Conservation (phyloP, 2,329 filamentous ascomycete species). For the Ilyonectria destructans region DNA sequence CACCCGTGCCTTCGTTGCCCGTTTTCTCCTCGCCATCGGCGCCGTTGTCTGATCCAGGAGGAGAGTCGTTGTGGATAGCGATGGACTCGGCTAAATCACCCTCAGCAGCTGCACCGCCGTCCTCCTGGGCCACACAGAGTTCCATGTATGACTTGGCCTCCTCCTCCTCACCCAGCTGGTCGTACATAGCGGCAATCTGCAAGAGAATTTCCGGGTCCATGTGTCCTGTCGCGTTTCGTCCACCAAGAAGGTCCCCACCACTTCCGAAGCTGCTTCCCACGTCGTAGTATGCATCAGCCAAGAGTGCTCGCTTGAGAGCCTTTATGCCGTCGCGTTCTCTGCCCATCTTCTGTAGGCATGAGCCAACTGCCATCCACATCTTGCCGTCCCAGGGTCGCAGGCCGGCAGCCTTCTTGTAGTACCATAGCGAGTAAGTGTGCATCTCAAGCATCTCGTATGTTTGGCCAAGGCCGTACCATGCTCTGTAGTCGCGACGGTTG, state of each 20-base stretch:
- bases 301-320: constrained; percentile 91
- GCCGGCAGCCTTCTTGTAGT: constrained; percentile 95
- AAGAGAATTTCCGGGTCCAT: constrained; percentile 93
- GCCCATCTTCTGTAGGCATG: constrained; percentile 91
- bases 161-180: constrained; percentile 82
- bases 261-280: constrained; percentile 70
- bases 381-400: constrained; percentile 97
- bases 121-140: constrained; percentile 92
- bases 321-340: constrained; percentile 93
- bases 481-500: constrained; percentile 95
- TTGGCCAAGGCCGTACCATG: constrained; percentile 97
- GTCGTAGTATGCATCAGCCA: constrained; percentile 91
- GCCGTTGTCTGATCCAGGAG: constrained; percentile 57
- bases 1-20: constrained; percentile 78
- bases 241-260: constrained; percentile 62
- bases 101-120: constrained; percentile 71
- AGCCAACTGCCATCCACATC: constrained; percentile 98
- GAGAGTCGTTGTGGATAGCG: constrained; percentile 71
- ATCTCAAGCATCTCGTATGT: constrained; percentile 98
- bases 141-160: constrained; percentile 97
- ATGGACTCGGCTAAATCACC: constrained; percentile 65
- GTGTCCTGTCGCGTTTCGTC: constrained; percentile 68
- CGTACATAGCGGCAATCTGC: constrained; percentile 92
- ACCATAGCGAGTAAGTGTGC: constrained; percentile 97
- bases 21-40: constrained; percentile 53